Evolutionary conservation across 495 filamentous ascomycete genomes (phyloP), one percentile per base, ranked within the genome.

Genomic region (Penicillium pulvis): DNA sequence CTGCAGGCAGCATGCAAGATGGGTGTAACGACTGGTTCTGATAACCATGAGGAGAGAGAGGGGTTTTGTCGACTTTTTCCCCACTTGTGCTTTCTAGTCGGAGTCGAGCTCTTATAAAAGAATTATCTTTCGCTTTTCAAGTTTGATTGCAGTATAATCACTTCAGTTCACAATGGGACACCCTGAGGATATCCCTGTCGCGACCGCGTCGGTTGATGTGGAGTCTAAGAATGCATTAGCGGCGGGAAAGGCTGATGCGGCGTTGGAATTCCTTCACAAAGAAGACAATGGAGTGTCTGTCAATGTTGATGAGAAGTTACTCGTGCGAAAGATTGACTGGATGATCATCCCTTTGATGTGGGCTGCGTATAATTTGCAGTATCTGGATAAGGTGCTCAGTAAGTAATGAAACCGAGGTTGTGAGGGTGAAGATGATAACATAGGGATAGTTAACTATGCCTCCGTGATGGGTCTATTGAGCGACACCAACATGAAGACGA

Each of bases 321-420:
- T 79, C 14, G 62, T 75, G 24, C 68, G 74, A 52, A 79, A 75
- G 56, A 70, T 77, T 36, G 75, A 79, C 55, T 66, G 65, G 60
- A 71, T 72, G 65, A 68, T 79, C 45, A 67, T 79, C 44, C 76
- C 76, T 8, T 58, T 77, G 61, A 69, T 79, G 58, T 69, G 72
- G 64, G 65, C 72, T 33, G 80, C 78, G 55, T 88, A 88, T 68
- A 82, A 78, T 39, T 76, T 89, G 65, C 85, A 88, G 67, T 88
- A 85, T 63, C 69, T 87, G 28, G 86, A 89, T 69, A 89, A 89
- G 71, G 81, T 87, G 53, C 75, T 86, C 36, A 77, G 67, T 70
- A 56, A 26, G 67, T 61, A 20, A 6, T 39, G 8, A 17, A 17
- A 10, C 3, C 33, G 3, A 36, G 33, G 12, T 36, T 6, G 2